Evolutionary conservation across 2,329 filamentous ascomycete species (phyloP), one percentile per base, ranked within the genome.

Genomic region (Colletotrichum orchidophilum): DNA sequence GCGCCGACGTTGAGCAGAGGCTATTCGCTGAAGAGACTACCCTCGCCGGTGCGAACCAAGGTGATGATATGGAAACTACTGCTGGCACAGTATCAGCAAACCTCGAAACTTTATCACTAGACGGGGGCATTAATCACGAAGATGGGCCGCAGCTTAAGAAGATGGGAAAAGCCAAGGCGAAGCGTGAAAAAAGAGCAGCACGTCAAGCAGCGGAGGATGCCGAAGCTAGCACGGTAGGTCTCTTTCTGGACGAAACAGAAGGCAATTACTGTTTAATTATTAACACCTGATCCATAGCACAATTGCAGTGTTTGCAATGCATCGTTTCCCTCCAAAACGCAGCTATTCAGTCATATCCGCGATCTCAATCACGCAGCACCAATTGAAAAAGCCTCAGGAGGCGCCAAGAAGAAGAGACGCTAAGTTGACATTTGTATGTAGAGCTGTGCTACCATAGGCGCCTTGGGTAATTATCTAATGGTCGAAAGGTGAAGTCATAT

Each of bases 341-440:
- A 90, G 74, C 81, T 97, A 21, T 96, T 96, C 78, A 84, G 88
- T 63, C 94, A 97, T 79, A 86, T 96, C 69, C 88, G 90, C 73
- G 87, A 91, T 11, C 81, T 88, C 21, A 83, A 83, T 11, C 93
- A 96, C 82, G 92, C 91, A 6, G 88, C 90, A 57, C 64, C 53
- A 80, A 78, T 73, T 69, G 64, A 35, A 57, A 70, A 60, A 33
- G 33, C 27, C 21, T 29, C 26, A 39, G 50, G 3, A 70, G 42
- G 77, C 3, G 74, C 75, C 39, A 84, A 81, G 74, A 85, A 82
- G 70, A 81, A 81, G 71, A 83, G 81, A 75, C 75, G 77, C 69
- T 82, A 75, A 78, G 73, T 62, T 33, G 46, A 31, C 33, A 29
- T 27, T 35, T 39, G 24, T 29, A 21, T 31, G 18, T 24, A 33